Conservation (phyloP, 176 grass and related monocot genomes). For the Alopecurus myosuroides region DNA sequence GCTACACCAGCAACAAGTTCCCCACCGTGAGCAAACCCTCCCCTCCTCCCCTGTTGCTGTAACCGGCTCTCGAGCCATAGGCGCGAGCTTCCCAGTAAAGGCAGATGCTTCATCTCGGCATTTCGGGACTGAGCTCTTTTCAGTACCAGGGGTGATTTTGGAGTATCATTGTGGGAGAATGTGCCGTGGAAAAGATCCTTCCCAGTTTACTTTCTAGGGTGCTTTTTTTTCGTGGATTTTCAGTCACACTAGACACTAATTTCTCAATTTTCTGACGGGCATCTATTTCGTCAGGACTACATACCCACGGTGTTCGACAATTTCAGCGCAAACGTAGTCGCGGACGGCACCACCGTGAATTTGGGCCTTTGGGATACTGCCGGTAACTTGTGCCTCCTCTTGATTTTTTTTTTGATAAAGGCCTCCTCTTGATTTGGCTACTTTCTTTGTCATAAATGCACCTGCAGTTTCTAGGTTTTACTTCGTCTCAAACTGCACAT, state of each 20-base stretch:
- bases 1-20: conserved; percentile 99
- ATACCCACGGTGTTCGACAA: conserved; percentile 99
- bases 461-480: background rate
- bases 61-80: background rate
- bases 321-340: conserved; percentile 96
- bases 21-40: conserved; percentile 43
- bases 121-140: background rate
- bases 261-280: background rate
- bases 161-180: background rate
- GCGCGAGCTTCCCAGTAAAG: background rate
- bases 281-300: conserved; percentile 61
- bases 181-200: background rate
- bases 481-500: background rate
- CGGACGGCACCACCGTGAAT: conserved; percentile 82
- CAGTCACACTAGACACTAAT: background rate
- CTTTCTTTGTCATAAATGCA: background rate
- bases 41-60: background rate
- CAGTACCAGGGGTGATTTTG: conserved; percentile 12
- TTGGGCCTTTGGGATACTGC: conserved; percentile 98
- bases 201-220: background rate
- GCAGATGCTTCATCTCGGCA: background rate
- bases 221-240: background rate
- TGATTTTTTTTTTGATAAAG: too few species aligned
- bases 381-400: conserved; percentile 44
- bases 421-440: background rate